phyloP scores from a whole-genome alignment of 2,329 filamentous ascomycete species.

The Coleophoma cylindrospora region DNA sequence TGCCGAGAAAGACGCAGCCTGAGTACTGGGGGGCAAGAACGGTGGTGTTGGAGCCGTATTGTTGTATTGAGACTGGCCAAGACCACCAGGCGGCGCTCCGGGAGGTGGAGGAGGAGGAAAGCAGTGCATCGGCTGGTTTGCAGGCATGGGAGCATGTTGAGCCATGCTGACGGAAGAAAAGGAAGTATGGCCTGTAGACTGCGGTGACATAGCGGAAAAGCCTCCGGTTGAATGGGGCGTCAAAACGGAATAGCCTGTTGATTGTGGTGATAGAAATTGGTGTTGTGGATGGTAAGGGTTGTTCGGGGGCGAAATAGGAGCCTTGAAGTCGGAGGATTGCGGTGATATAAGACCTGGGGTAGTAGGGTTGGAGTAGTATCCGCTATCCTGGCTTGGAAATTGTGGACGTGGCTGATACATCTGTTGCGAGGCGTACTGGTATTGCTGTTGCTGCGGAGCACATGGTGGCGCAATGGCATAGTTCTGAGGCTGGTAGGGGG shows the following conservation, averaged over 20 bases:
- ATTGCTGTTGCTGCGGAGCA: slow-evolving; percentile 34
- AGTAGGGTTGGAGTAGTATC: slow-evolving; percentile 34
- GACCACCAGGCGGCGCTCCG: no score
- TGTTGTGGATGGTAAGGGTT: neutral
- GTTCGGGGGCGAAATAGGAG: no score
- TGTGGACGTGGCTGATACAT: slow-evolving; percentile 30
- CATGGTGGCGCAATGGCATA: neutral
- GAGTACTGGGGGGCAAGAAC: no score
- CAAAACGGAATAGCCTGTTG: slow-evolving; percentile 1
- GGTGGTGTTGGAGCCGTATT: no score
- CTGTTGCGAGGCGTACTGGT: slow-evolving; percentile 38
- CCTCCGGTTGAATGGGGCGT: slow-evolving; percentile 1
- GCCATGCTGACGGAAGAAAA: neutral
- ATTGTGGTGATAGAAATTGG: slow-evolving; percentile 6
- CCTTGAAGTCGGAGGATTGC: no score
- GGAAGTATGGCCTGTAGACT: neutral
- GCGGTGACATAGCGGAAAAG: neutral
- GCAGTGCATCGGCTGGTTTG: no score
- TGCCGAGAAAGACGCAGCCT: no score
- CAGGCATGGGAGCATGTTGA: no score
- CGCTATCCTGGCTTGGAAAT: slow-evolving; percentile 32
- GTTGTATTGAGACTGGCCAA: no score
- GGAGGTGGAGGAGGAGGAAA: no score
- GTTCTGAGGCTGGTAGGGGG: slow-evolving; percentile 16
- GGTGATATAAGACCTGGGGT: slow-evolving; percentile 6